Evolutionary conservation across 2,329 filamentous ascomycete genomes (phyloP), one percentile per base, ranked within the genome.

Genomic region (Cadophora sp.): DNA sequence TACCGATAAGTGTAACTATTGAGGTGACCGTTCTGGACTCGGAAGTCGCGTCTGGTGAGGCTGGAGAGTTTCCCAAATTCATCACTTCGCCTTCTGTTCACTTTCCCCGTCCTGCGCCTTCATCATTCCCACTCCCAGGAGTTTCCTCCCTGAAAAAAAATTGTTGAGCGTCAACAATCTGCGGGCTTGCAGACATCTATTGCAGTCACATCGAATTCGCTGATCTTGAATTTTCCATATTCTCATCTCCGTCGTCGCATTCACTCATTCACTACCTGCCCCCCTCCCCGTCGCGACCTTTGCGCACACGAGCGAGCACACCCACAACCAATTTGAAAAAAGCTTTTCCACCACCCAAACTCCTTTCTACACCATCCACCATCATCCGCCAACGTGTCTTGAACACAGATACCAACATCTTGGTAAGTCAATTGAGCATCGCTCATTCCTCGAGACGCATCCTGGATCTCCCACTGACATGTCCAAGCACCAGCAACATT

Each of bases 221-320:
- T 56, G 53, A 16, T 39, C 53, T 39, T 6, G n/a, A 22, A 39
- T 56, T 41, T 24, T 16, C 53, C 7, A n/a, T 2, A 20, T 56
- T 22, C 30, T 4, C 33, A 39, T 41, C 27, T 11, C 11, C 53
- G 22, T 39, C 53, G 20, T 22, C 33, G n/a, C n/a, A 56, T 39
- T 56, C 53, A 56, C 53, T 41, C 33, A 11, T 20, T 39, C 53
- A 56, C n/a, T 33, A 36, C 53, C 30, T 36, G 18, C 53, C 53
- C 27, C 33, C 53, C 30, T 33, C 16, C 24, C 27, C 30, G 16
- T n/a, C n/a, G 36, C 27, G 27, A 6, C 24, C 39, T 9, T 20
- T 8, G 43, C 43, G 5, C 43, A n/a, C 43, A 45, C 53, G 53
- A 22, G 33, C 33, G 30, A 33, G 16, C 9, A 36, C 53, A 41